Base-by-base conservation (phyloP, 306 rosid genomes). In the Citrullus colocynthis region DNA sequence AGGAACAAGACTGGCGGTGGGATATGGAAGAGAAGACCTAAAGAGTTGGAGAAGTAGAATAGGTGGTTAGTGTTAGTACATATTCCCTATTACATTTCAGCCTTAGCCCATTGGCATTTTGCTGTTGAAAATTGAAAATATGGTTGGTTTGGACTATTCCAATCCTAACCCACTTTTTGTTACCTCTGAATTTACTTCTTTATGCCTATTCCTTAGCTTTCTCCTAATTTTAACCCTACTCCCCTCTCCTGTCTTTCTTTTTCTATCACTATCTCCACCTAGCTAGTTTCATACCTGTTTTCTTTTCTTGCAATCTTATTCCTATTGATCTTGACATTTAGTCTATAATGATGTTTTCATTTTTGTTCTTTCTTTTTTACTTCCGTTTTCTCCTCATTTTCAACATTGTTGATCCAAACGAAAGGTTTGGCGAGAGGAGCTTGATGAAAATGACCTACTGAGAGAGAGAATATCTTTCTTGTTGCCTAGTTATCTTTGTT, bases 31-130 rank as follows among this genome's bases (percentile, higher is more conserved):
- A 17, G 57, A 44, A 71, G 58, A 48, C 57, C 76, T 71, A 71
- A 71, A 12, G n/a, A 42, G 54, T 20, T 21, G 56, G 41, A 70
- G 41, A 15, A 30, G 34, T 48, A 49, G 77, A 51, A 16, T 73
- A 73, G 61, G 74, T 42, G 54, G n/a, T 67, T 37, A 67, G 34
- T n/a, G 54, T 66, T 66, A 10, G 74, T 67, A 67, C 74, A 66
- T 37, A 37, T 21, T 36, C 49, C 28, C 39, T 64, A 16, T 17
- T 61, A 30, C 11, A 21, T 24, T 17, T 54, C 20, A 15, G 56
- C 2, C 66, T 60, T 9, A 60, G 42, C 69, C 21, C 24, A 66
- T 66, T 66, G 11, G 15, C 51, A 64, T 64, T 64, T 36, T 37
- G 4, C 48, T 36, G 14, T 64, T 64, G 14, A 58, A 58, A 58